Conservation (phyloP, 257 asterid species). For the Anisodus acutangulus region DNA sequence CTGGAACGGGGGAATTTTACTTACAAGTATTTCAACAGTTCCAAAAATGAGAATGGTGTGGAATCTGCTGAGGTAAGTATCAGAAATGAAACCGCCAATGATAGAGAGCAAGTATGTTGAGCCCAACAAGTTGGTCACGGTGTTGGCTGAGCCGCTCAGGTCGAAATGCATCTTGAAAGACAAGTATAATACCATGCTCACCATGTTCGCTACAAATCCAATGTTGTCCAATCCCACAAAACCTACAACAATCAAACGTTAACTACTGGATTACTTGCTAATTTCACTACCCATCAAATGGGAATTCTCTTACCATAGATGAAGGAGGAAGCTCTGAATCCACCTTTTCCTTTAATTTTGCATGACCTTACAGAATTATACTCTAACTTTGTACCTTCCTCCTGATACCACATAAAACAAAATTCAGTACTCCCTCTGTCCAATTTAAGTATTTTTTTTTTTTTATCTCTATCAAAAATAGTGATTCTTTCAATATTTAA, state of each 20-base stretch:
- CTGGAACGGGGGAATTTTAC: no score
- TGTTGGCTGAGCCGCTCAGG: slow-evolving; percentile 46
- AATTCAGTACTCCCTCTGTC: no score
- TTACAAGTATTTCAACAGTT: slow-evolving; percentile 51
- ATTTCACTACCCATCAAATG: not conserved
- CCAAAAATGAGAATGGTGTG: slow-evolving; percentile 57
- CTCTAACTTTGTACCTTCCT: slow-evolving; percentile 47
- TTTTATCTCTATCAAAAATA: no score
- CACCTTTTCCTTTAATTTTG: slow-evolving; percentile 59
- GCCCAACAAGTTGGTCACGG: slow-evolving; percentile 60
- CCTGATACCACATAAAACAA: slow-evolving; percentile 38
- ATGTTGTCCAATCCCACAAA: slow-evolving; percentile 64
- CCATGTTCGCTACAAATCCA: slow-evolving; percentile 78
- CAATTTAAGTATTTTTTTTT: no score
- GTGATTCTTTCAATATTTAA: no score
- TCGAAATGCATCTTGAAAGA: slow-evolving; percentile 48
- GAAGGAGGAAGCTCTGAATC: slow-evolving; percentile 70
- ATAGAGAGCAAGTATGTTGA: slow-evolving; percentile 63
- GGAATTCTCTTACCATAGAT: slow-evolving; percentile 55
- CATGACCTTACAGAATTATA: slow-evolving; percentile 34
- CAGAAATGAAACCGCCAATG: slow-evolving; percentile 59
- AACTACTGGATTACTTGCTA: not conserved
- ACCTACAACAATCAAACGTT: slow-evolving; percentile 36
- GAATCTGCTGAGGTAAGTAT: slow-evolving; percentile 53
- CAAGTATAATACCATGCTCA: slow-evolving; percentile 71